A percentile compares a stretch with the other conserved stretches of the same genome.
These are phyloP conservation scores for Physocladia obscura DNA, from an alignment of 192 early-diverging fungal species.

Conservation along the genomic window DNA sequence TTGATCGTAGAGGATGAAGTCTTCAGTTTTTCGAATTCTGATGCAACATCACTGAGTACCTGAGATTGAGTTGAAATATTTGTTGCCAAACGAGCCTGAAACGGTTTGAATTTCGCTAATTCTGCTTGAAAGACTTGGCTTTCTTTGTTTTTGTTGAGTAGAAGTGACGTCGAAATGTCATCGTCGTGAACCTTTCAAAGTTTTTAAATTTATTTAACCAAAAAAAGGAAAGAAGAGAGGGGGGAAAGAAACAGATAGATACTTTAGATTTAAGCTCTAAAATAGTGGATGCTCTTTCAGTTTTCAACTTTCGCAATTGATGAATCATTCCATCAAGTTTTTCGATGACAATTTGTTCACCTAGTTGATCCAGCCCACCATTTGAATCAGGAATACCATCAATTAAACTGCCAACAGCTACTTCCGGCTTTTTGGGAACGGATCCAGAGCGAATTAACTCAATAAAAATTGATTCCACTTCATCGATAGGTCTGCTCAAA, in stretches of 20 bases:
- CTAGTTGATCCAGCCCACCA: slow-evolving; percentile 48
- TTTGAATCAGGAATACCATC: slow-evolving; percentile 18
- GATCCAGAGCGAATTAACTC: slow-evolving; percentile 42
- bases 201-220: too few species aligned
- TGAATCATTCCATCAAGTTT: slow-evolving; percentile 65
- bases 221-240: background rate
- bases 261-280: slow-evolving; percentile 78
- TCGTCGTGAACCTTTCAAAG: slow-evolving; percentile 75
- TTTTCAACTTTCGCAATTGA: slow-evolving; percentile 67
- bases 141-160: slow-evolving; percentile 83
- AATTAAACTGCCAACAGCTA: slow-evolving; percentile 50
- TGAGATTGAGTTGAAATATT: slow-evolving; percentile 73
- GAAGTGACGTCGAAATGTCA: slow-evolving; percentile 80
- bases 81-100: slow-evolving; percentile 70
- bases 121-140: slow-evolving; percentile 84
- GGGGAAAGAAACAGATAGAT: background rate
- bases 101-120: slow-evolving; percentile 84
- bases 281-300: slow-evolving; percentile 65
- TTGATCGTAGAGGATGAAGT: slow-evolving; percentile 40
- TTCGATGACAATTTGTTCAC: slow-evolving; percentile 59
- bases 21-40: slow-evolving; percentile 66
- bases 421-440: slow-evolving; percentile 25
- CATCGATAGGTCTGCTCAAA: slow-evolving; percentile 47
- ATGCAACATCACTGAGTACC: slow-evolving; percentile 71
- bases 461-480: slow-evolving; percentile 47